phyloP scores from a whole-genome alignment of 2,329 filamentous ascomycete genomes.

The Elsinoe ampelina region DNA sequence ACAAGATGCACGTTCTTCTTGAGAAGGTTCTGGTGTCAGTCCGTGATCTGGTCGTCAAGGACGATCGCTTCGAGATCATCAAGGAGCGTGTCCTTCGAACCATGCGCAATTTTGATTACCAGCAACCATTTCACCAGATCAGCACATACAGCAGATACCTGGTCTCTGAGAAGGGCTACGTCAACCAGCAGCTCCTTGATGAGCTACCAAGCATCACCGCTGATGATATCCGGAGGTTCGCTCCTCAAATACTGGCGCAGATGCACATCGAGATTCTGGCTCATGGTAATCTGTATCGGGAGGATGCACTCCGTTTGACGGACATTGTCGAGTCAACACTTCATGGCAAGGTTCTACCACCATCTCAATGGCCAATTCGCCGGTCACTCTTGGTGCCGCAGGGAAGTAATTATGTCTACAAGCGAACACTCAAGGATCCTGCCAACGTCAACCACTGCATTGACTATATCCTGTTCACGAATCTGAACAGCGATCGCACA shows the following conservation, averaged over 20 bases:
- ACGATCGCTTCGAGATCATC: constrained; percentile 84
- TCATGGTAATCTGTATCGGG: constrained; percentile 89
- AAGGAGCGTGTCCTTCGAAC: constrained; percentile 71
- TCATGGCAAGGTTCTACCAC: constrained; percentile 62
- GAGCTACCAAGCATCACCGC: constrained; percentile 68
- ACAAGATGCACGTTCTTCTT: constrained; percentile 83
- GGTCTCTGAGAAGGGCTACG: constrained; percentile 63
- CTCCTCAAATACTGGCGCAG: constrained; percentile 70
- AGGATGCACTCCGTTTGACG: constrained; percentile 79
- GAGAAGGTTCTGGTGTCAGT: constrained; percentile 81
- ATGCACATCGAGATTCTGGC: constrained; percentile 79
- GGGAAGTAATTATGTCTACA: constrained; percentile 76
- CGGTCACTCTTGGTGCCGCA: constrained; percentile 68
- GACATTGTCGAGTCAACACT: constrained; percentile 72
- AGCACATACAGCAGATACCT: constrained; percentile 75
- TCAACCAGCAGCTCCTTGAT: constrained; percentile 68
- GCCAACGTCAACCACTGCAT: constrained; percentile 63
- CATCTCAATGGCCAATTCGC: constrained; percentile 68
- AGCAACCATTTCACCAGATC: constrained; percentile 83
- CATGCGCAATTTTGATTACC: constrained; percentile 78
- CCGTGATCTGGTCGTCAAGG: constrained; percentile 70
- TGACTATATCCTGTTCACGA: constrained; percentile 38
- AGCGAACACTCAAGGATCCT: constrained; percentile 70
- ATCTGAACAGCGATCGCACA: constrained; percentile 48
- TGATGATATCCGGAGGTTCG: constrained; percentile 66